These are phyloP conservation scores for Vigna angularis DNA, from an alignment of 306 rosid species.

Conservation along the genomic window DNA sequence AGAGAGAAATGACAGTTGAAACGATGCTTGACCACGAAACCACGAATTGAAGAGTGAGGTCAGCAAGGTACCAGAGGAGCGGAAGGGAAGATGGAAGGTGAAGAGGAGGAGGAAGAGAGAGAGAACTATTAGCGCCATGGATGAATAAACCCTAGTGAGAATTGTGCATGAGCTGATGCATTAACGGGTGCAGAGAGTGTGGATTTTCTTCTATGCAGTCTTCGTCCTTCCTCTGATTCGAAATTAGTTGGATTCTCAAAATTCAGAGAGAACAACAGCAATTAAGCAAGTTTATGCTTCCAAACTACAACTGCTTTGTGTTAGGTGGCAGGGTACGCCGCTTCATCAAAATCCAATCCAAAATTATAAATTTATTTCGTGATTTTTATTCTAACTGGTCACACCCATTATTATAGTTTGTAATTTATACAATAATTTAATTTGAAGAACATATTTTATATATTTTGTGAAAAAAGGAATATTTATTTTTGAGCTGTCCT, in stretches of 20 bases:
- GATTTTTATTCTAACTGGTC: not conserved
- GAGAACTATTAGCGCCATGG: slow-evolving; percentile 61
- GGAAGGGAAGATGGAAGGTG: slow-evolving; percentile 48
- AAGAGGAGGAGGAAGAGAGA: slow-evolving; percentile 52
- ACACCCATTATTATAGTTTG: no score
- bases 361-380: not conserved
- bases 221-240: slow-evolving; percentile 8
- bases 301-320: not conserved
- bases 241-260: slow-evolving; percentile 9
- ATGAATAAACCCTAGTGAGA: slow-evolving; percentile 50
- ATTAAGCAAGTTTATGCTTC: slow-evolving; percentile 3
- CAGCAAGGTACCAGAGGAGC: slow-evolving; percentile 62
- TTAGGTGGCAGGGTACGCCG: not conserved
- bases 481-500: no score
- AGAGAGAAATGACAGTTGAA: slow-evolving; percentile 23
- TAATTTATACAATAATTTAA: no score
- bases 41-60: slow-evolving; percentile 29
- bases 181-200: slow-evolving; percentile 1
- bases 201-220: slow-evolving; percentile 13
- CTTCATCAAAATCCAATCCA: not conserved
- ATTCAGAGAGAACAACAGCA: slow-evolving; percentile 22
- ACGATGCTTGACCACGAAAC: not conserved
- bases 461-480: no score
- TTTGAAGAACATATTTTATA: no score
- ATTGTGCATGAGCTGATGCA: slow-evolving; percentile 31